phyloP scores from a whole-genome alignment of 2,329 filamentous ascomycete species.

The Macrophomina pseudophaseolina region DNA sequence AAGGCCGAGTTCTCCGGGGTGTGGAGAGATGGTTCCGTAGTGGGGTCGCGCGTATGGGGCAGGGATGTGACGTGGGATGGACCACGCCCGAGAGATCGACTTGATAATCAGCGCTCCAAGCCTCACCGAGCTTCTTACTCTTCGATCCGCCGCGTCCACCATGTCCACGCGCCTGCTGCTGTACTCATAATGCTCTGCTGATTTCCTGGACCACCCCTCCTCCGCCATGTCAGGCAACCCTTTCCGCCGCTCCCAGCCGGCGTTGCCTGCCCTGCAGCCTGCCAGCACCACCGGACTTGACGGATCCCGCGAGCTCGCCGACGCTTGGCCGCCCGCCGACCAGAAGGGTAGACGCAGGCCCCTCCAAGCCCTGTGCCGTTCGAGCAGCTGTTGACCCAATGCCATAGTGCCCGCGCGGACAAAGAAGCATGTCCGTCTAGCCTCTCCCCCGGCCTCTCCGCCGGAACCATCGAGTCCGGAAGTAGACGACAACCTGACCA shows the following conservation, averaged over 20 bases:
- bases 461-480: constrained; percentile 40
- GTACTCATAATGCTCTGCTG: constrained; percentile 21
- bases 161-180: constrained; percentile 13
- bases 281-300: constrained; percentile 12
- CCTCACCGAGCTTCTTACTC: background rate
- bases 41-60: constrained; percentile 15
- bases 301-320: constrained; percentile 5
- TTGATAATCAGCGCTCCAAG: constrained; percentile 16
- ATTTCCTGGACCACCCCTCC: background rate
- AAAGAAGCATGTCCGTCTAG: constrained; percentile 53
- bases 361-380: background rate
- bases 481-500: constrained; percentile 33
- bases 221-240: constrained; percentile 47
- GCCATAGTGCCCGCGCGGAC: constrained; percentile 18
- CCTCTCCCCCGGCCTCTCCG: constrained; percentile 46
- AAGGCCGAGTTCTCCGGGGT: constrained; percentile 9
- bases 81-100: constrained; percentile 22
- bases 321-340: background rate
- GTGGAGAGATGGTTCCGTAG: constrained; percentile 7
- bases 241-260: constrained; percentile 41
- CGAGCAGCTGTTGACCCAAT: constrained; percentile 3
- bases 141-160: background rate
- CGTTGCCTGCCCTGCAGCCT: constrained; percentile 2
- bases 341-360: constrained; percentile 6
- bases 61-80: constrained; percentile 27